Percentiles rank a stretch among this genome's conserved stretches.
Conservation (phyloP, 2,329 filamentous ascomycete species). For the Rhynchosporium graminicola region DNA sequence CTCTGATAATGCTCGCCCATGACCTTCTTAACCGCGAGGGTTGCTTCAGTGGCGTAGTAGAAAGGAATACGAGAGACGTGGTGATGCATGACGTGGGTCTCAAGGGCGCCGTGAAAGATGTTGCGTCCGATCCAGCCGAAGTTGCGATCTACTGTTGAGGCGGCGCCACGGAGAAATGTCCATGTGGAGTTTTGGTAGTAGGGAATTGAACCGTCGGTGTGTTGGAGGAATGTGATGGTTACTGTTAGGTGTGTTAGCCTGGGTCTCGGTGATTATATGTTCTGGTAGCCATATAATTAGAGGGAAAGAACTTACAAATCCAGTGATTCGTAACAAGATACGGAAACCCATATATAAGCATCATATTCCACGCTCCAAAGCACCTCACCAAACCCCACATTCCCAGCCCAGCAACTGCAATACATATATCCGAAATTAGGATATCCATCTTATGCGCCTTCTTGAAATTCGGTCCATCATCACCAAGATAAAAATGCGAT, state of each 20-base stretch:
- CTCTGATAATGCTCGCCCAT: slow-evolving; percentile 54
- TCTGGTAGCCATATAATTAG: neutral
- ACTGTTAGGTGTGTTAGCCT: slow-evolving; percentile 47
- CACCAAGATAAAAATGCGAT: slow-evolving; percentile 56
- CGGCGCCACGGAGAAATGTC: slow-evolving; percentile 61
- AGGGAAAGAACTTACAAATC: slow-evolving; percentile 51
- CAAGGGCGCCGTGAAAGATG: slow-evolving; percentile 65
- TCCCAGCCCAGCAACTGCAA: slow-evolving; percentile 50
- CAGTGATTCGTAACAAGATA: slow-evolving; percentile 72
- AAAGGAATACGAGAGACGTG: slow-evolving; percentile 60
- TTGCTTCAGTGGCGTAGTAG: slow-evolving; percentile 58
- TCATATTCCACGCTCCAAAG: slow-evolving; percentile 56
- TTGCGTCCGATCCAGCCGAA: slow-evolving; percentile 62
- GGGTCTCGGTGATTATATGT: slow-evolving; percentile 1
- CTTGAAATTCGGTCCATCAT: slow-evolving; percentile 60
- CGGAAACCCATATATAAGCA: slow-evolving; percentile 63
- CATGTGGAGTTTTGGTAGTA: slow-evolving; percentile 59
- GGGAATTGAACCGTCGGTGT: slow-evolving; percentile 60
- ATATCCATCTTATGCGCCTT: slow-evolving; percentile 56
- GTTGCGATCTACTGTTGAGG: slow-evolving; percentile 62
- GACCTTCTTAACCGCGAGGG: slow-evolving; percentile 54
- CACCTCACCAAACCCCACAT: slow-evolving; percentile 43
- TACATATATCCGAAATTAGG: slow-evolving; percentile 59
- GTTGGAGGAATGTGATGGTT: slow-evolving; percentile 75
- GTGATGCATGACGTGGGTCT: slow-evolving; percentile 63